phyloP scores from a whole-genome alignment of 139 green algal species.

The Chloropicon primus region DNA sequence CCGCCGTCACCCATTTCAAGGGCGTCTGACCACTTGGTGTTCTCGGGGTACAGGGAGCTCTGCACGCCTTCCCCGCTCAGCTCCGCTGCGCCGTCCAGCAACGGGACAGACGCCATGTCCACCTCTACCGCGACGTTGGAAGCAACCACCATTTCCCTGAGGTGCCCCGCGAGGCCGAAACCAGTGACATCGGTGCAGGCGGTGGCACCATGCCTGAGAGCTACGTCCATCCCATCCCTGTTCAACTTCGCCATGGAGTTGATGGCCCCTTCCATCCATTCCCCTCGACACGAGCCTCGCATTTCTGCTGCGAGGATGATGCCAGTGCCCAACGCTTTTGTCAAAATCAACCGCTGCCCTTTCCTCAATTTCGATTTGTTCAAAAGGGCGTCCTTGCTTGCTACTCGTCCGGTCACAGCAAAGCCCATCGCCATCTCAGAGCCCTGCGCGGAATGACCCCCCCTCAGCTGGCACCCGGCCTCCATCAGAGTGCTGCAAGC shows the following conservation, averaged over 20 bases:
- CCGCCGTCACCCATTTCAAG: neutral
- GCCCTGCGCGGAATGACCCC: slow-evolving; percentile 72
- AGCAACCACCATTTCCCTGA: slow-evolving; percentile 48
- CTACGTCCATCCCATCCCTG: slow-evolving; percentile 22
- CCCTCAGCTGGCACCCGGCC: slow-evolving; percentile 56
- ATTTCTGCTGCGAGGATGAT: slow-evolving; percentile 61
- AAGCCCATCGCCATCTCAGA: slow-evolving; percentile 57
- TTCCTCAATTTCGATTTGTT: slow-evolving; percentile 40
- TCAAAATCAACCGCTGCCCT: slow-evolving; percentile 67
- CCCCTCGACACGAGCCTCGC: slow-evolving; percentile 21
- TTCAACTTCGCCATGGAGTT: slow-evolving; percentile 29
- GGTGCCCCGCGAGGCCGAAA: slow-evolving; percentile 78
- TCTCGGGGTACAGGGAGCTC: slow-evolving; percentile 46
- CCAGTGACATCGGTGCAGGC: slow-evolving; percentile 83
- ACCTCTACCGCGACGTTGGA: slow-evolving; percentile 17
- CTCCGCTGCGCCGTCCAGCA: slow-evolving; percentile 39
- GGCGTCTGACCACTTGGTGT: slow-evolving; percentile 20
- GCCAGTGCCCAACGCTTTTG: slow-evolving; percentile 75
- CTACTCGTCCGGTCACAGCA: slow-evolving; percentile 36
- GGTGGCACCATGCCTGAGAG: slow-evolving; percentile 33
- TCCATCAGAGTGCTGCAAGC: slow-evolving; percentile 24
- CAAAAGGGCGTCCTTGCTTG: slow-evolving; percentile 28
- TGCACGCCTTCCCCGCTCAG: slow-evolving; percentile 25
- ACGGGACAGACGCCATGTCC: slow-evolving; percentile 28
- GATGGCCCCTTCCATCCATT: slow-evolving; percentile 26